Evolutionary conservation across 2,329 filamentous ascomycete species (phyloP), one percentile per base, ranked within the genome.

Genomic region (Samsoniella hepiali): DNA sequence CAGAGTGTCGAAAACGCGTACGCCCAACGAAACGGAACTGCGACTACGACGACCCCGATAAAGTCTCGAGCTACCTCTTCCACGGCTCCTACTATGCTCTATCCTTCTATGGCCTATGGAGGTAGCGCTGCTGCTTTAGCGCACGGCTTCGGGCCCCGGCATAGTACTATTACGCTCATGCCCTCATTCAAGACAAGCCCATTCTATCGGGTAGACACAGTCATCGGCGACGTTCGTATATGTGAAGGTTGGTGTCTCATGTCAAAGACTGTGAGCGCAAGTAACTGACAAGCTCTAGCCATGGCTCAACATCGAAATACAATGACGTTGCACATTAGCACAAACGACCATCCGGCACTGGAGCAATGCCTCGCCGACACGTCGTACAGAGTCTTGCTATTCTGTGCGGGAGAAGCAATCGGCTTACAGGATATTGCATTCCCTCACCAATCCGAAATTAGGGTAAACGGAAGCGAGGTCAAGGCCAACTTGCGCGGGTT

Each of bases 401-500:
- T 96, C 72, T 96, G 93, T 70, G 88, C 91, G 3, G 79, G 81
- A 1, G 89, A 91, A 63, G 81, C 81, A 17, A 76, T 82, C 15
- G 85, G 84, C 17, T 74, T 79, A 3, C 90, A 91, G 58, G 92
- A 98, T 66, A 88, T 99, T 61, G 80, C 91, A 0, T 99, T 99
- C 68, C 95, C 95, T 1, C 88, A 94, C 69, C 93, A 97, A 76
- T 90, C 95, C 38, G 95, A 99, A 73, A 83, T 99, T 63, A 94
- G 93, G 73, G 86, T 97, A 63, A 99, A 99, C 69, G 84, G 87
- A 10, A 90, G 90, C 40, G 92, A 97, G 63, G 84, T 97, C 68
- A 95, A 94, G 75, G 89, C 90, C n/a, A 99, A 98, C 73, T 83
- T 96, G 68, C 90, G 95, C 68, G 95, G 95, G 5, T 77, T 99